Conservation (phyloP, 2,329 filamentous ascomycete species). For the Cordyceps sp. region DNA sequence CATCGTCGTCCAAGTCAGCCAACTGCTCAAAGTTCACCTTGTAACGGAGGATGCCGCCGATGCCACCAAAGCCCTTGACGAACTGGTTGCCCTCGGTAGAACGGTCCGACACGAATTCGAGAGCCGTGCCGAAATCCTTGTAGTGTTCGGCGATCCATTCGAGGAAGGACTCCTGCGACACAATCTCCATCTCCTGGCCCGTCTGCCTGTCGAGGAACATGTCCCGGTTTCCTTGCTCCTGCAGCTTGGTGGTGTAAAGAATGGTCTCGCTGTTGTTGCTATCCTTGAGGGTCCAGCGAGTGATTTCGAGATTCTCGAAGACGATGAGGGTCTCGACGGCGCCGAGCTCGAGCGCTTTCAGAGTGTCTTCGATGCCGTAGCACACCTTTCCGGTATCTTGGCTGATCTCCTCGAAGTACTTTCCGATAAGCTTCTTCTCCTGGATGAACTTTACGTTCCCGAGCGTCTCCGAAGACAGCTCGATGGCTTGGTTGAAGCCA, state of each 20-base stretch:
- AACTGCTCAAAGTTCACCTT: slow-evolving; percentile 99
- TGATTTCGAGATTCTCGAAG: slow-evolving; percentile 93
- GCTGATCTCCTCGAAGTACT: slow-evolving; percentile 98
- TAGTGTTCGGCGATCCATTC: slow-evolving; percentile 99
- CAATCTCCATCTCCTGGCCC: slow-evolving; percentile 91
- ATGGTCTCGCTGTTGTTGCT: slow-evolving; percentile 55
- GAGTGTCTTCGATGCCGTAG: slow-evolving; percentile 94
- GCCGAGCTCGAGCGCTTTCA: slow-evolving; percentile 91
- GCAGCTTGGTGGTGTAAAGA: slow-evolving; percentile 71
- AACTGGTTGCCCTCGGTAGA: slow-evolving; percentile 99
- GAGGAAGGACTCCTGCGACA: slow-evolving; percentile 81
- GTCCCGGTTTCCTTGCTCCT: slow-evolving; percentile 55
- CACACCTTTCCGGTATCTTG: slow-evolving; percentile 94
- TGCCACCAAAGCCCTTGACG: slow-evolving; percentile 98
- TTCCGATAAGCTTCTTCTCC: slow-evolving; percentile 98
- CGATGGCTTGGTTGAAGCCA: slow-evolving; percentile 98
- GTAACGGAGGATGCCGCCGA: slow-evolving; percentile 93
- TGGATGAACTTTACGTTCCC: slow-evolving; percentile 99
- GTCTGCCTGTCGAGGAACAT: slow-evolving; percentile 92
- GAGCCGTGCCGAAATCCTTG: slow-evolving; percentile 87
- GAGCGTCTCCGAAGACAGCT: slow-evolving; percentile 84
- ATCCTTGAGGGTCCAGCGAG: slow-evolving; percentile 76
- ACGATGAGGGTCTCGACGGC: slow-evolving; percentile 91
- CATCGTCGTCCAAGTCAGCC: slow-evolving; percentile 80
- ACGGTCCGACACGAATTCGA: slow-evolving; percentile 95